Base-by-base conservation (phyloP, 495 filamentous ascomycete genomes). In the Penicillium diatomitis region DNA sequence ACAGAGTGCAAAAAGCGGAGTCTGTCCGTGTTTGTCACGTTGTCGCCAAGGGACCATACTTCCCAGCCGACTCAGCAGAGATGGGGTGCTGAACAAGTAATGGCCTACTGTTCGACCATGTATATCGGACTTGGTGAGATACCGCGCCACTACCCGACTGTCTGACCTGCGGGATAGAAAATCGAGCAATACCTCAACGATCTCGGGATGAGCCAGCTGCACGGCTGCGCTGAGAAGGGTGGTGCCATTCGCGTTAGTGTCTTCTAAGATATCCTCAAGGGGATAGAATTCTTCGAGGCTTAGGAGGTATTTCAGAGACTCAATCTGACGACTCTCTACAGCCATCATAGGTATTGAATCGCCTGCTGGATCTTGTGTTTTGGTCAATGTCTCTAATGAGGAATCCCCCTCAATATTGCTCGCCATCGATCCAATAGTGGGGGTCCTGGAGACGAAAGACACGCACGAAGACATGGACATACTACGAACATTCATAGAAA, bases 331-430 rank as follows among this genome's bases (percentile, higher is more conserved):
- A 46, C 82, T 78, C 57, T 96, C 89, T 32, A 96, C 78, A 6
- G 91, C 89, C 90, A 99, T 97, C 94, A 97, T 99, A 10, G 82
- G 77, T 12, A 96, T 78, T 4, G 90, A 95, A 58, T 95, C 84
- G 2, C 92, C 91, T 30, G 80, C 76, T 12, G 78, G 72, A 55
- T 90, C 83, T 56, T 92, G 86, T 0, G 89, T 95, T 57, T 87
- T 84, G 4, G 85, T 78, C 5, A 96, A 68, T 5, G 80, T 84
- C 62, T 90, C 87, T 48, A 89, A 82, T 2, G 88, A 94, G 6
- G 81, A 86, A 58, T 95, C 90, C 4, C 88, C 87, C 67, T 94
- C 88, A 32, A 91, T 78, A 4, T 75, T 80, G 53, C 83, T 87
- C 4, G 75, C 73, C 36, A 79, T 76, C 4, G 88, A 92, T 38